Base-by-base conservation (phyloP, 768 basidiomycete species). In the Trametes cingulata region DNA sequence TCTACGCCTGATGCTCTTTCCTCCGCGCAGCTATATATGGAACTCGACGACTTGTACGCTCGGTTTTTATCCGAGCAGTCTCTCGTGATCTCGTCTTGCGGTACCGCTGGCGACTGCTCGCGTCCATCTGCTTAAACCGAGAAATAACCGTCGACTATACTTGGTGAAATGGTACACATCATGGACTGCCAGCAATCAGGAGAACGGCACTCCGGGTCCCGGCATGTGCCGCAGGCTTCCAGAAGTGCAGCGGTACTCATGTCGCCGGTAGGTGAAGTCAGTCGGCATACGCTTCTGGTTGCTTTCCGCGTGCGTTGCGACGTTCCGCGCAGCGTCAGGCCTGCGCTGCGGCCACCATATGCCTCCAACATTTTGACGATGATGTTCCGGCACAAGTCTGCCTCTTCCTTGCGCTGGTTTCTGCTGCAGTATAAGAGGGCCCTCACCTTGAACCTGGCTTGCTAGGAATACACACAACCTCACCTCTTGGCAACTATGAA, bases 401-500 rank as follows among this genome's bases (percentile, higher is more conserved):
- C 17, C 25, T 27, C 29, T 24, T 6, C 17, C 25, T 33, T 10
- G 10, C 10, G 29, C 29, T 33, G 29, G n/a, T 10, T 33, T 33
- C 29, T 10, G 27, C 17, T 29, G 3, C 14, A 5, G 5, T 33
- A 49, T 35, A 49, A 49, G 19, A 35, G n/a, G 47, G 3, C 25
- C 2, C 0, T 35, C 17, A 17, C 29, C 29, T 33, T 10, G 4
- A 10, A n/a, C n/a, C 29, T 33, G 10, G 29, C 4, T 33, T 5
- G 10, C 29, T 10, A 10, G 29, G 6, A 10, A 10, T 33, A 10
- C 29, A 10, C 10, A 33, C 29, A 33, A 33, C 29, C 29, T 10
- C 29, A 10, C 29, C 29, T 33, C 29, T 33, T 33, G 29, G 4
- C 29, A 4, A 10, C 29, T 37, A 65, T 66, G 64, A 69, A 65